A percentile compares a stretch with the other conserved stretches of the same genome.
Evolutionary conservation across 176 grass and related monocot species (phyloP).

Genomic region (Saccharum officinarum): DNA sequence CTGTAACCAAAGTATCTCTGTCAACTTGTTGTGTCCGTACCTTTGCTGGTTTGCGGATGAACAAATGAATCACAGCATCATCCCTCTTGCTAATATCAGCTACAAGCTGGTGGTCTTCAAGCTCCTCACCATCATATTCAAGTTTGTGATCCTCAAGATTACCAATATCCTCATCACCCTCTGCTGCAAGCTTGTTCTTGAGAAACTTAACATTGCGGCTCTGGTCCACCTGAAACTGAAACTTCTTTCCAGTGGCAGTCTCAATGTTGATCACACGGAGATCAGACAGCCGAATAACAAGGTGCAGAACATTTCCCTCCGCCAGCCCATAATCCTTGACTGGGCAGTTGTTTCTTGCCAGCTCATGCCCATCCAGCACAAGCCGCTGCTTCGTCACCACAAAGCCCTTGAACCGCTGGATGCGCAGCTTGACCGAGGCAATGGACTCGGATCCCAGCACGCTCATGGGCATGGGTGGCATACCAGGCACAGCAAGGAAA

Average conservation of each 20-base stretch:
- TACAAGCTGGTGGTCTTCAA: constrained; percentile 67
- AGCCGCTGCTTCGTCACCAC: constrained; percentile 67
- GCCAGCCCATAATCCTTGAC: constrained; percentile 69
- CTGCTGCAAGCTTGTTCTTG: constrained; percentile 55
- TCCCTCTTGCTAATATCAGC: constrained; percentile 67
- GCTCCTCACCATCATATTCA: constrained; percentile 59
- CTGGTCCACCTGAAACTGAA: constrained; percentile 61
- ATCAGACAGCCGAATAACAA: constrained; percentile 64
- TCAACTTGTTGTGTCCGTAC: constrained; percentile 43
- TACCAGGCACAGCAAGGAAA: constrained; percentile 58
- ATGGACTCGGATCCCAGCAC: constrained; percentile 70
- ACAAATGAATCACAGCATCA: constrained; percentile 69
- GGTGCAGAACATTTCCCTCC: constrained; percentile 67
- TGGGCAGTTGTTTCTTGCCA: constrained; percentile 52
- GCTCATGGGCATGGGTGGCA: constrained; percentile 53
- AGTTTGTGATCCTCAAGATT: constrained; percentile 54
- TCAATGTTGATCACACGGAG: constrained; percentile 63
- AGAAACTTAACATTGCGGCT: constrained; percentile 57
- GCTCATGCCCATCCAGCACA: constrained; percentile 68
- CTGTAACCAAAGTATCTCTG: constrained; percentile 53
- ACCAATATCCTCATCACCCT: constrained; percentile 39
- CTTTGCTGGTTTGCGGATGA: constrained; percentile 64
- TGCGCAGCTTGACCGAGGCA: constrained; percentile 74
- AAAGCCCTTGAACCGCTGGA: constrained; percentile 75
- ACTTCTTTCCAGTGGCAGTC: constrained; percentile 54